Percentiles rank a stretch among this genome's conserved stretches.
These are phyloP conservation scores for Trifolium subterraneum DNA, from an alignment of 306 rosid genomes.

Conservation along the genomic window DNA sequence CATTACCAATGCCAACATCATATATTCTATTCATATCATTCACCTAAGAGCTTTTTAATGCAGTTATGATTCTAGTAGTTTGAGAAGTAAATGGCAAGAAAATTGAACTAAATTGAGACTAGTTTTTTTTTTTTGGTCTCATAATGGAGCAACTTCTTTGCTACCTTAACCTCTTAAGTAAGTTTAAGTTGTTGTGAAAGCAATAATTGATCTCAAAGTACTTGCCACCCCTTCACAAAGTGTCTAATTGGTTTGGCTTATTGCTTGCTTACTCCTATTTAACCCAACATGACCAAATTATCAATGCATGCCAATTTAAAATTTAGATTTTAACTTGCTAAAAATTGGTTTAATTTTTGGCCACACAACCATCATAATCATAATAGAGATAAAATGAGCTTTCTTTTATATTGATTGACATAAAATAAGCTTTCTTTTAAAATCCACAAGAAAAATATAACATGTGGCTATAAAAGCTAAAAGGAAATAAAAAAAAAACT, in stretches of 20 bases:
- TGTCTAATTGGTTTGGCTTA: neutral
- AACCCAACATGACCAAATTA: too few species aligned
- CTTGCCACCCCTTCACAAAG: neutral
- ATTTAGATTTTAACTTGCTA: neutral
- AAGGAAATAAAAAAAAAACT: neutral
- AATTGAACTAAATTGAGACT: slow-evolving; percentile 1
- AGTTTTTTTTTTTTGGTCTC: too few species aligned
- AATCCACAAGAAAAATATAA: too few species aligned
- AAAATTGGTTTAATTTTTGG: neutral
- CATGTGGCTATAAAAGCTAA: neutral
- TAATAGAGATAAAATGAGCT: too few species aligned
- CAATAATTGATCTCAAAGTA: neutral
- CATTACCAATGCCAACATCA: slow-evolving; percentile 34
- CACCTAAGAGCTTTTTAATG: slow-evolving; percentile 17
- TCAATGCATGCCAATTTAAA: neutral
- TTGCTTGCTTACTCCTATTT: too few species aligned
- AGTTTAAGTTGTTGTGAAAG: neutral
- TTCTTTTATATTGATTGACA: too few species aligned
- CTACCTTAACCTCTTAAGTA: neutral
- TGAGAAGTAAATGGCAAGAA: slow-evolving; percentile 1
- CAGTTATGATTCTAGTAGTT: neutral
- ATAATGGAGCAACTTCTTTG: too few species aligned
- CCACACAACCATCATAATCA: too few species aligned
- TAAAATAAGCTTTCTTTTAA: too few species aligned
- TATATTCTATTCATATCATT: slow-evolving; percentile 24